A percentile compares a stretch with the other conserved stretches of the same genome.
Conservation (phyloP, 2,329 filamentous ascomycete genomes). For the Fusarium longipes region DNA sequence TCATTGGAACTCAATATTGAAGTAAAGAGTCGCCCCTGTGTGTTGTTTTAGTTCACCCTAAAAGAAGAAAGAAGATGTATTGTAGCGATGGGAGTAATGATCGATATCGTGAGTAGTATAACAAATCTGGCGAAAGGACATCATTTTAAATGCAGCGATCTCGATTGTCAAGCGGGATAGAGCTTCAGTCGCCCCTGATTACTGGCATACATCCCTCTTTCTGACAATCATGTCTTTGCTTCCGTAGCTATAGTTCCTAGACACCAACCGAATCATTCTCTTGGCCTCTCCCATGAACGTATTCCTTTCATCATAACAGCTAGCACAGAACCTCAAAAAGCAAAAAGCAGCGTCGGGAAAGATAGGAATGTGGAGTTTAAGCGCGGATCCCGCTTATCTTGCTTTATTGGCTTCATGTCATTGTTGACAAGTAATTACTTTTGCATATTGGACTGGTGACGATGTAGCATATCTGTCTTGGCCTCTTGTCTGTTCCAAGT, state of each 20-base stretch:
- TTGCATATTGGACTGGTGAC: neutral
- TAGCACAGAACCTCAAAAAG: neutral
- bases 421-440: neutral
- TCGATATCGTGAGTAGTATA: too few species aligned
- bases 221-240: neutral
- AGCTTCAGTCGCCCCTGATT: neutral
- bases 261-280: slow-evolving; percentile 1
- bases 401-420: neutral
- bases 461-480: neutral
- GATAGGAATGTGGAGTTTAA: neutral
- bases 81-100: too few species aligned
- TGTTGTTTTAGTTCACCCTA: too few species aligned
- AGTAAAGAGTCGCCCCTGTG: too few species aligned
- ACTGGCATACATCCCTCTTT: accelerated
- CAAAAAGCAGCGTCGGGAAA: neutral
- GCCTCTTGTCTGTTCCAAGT: neutral
- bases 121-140: too few species aligned
- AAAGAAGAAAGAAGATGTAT: too few species aligned
- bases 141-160: neutral
- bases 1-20: too few species aligned
- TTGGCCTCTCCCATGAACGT: neutral
- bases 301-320: too few species aligned
- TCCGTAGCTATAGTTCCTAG: neutral
- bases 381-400: neutral
- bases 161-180: too few species aligned